Percentiles rank a stretch among this genome's conserved stretches.
Evolutionary conservation across 2,329 filamentous ascomycete genomes (phyloP).

Genomic region (Alternaria dauci): DNA sequence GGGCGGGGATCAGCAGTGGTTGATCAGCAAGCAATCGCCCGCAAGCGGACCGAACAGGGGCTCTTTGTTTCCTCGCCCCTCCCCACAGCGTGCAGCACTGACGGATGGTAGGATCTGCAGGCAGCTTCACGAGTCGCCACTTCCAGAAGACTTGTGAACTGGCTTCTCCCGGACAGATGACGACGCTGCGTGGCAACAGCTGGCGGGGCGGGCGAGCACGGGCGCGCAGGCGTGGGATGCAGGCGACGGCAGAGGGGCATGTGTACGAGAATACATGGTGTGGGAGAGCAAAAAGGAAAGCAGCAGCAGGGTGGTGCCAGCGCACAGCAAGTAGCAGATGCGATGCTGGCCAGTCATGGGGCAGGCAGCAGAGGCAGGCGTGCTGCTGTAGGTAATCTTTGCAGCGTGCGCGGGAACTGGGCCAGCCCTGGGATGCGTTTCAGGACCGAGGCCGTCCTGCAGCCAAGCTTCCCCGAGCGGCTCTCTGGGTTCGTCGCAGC

Average conservation of each 20-base stretch:
- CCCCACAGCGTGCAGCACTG: constrained; percentile 19
- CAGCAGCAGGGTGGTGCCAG: constrained; percentile 3
- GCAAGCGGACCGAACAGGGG: constrained; percentile 25
- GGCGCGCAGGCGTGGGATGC: background rate
- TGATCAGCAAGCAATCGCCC: constrained; percentile 19
- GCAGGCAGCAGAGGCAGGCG: constrained; percentile 5
- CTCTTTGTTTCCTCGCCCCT: background rate
- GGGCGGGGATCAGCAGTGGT: constrained; percentile 9
- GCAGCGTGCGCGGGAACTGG: constrained; percentile 11
- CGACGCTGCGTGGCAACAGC: constrained; percentile 23
- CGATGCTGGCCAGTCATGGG: background rate
- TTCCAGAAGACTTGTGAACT: constrained; percentile 26
- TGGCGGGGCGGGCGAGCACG: background rate
- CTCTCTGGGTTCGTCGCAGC: constrained; percentile 19
- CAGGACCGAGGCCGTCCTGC: constrained; percentile 22
- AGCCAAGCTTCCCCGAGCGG: constrained; percentile 25
- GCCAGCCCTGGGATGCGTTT: constrained; percentile 24
- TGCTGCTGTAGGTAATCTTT: constrained; percentile 15
- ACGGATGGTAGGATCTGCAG: constrained; percentile 17
- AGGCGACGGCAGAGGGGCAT: background rate
- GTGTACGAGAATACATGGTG: too few species aligned
- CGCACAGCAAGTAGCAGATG: constrained; percentile 5
- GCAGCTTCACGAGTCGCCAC: constrained; percentile 16
- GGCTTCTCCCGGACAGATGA: constrained; percentile 24
- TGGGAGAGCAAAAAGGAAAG: background rate